phyloP scores from a whole-genome alignment of 345 rosid genomes.

The Syzygium jambos region DNA sequence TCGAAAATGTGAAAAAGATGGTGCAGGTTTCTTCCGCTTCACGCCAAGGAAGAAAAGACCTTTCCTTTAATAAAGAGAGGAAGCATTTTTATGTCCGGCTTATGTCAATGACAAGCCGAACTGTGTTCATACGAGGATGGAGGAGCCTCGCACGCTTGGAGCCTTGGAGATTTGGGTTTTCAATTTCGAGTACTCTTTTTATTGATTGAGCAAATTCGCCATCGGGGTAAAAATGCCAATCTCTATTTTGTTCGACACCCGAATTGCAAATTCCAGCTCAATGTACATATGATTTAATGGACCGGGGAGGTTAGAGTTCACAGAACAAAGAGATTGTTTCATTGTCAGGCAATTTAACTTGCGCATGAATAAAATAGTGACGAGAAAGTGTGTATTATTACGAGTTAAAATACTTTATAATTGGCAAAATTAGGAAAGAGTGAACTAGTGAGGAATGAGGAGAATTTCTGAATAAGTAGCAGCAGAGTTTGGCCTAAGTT shows the following conservation, averaged over 20 bases:
- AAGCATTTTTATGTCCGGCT: neutral
- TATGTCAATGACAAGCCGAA: neutral
- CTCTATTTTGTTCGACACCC: neutral
- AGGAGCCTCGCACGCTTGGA: neutral
- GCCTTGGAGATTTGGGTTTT: neutral
- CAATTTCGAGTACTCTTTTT: neutral
- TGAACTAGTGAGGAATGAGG: slow-evolving; percentile 12
- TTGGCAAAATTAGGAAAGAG: neutral
- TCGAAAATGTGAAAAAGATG: neutral
- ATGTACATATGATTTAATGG: neutral
- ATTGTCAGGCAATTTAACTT: slow-evolving; percentile 31
- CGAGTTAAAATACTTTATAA: neutral
- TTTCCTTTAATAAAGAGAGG: neutral
- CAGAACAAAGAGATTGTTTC: slow-evolving; percentile 29
- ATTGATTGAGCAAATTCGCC: neutral
- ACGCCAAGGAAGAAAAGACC: neutral
- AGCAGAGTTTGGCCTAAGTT: neutral
- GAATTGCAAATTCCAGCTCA: neutral
- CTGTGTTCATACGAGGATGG: neutral
- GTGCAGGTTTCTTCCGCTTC: neutral
- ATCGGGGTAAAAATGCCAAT: neutral
- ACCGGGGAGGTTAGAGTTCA: neutral
- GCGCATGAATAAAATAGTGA: neutral
- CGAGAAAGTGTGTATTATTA: neutral
- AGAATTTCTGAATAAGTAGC: neutral